Evolutionary conservation across 2,329 filamentous ascomycete genomes (phyloP).

Genomic region (Hypoxylon sp.): DNA sequence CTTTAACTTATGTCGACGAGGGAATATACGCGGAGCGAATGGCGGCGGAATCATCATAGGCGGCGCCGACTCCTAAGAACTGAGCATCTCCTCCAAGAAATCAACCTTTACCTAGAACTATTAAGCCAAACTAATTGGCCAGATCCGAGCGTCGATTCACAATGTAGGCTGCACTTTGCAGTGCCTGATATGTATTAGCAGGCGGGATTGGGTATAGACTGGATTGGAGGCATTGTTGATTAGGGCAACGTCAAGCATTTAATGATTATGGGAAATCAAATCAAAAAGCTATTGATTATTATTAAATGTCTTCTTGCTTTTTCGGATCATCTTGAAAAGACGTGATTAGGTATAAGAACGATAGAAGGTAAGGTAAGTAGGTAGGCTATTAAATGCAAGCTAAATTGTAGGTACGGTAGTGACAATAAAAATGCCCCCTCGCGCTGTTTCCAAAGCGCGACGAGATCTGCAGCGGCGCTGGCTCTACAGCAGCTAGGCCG

Average conservation of each 20-base stretch:
- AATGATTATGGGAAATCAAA: not conserved
- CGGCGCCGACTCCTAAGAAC: constrained; percentile 17
- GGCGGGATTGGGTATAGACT: not conserved
- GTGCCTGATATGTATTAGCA: not conserved
- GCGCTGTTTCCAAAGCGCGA: not conserved
- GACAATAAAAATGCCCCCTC: not conserved
- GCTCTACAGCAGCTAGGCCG: not conserved
- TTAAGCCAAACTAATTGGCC: constrained; percentile 3
- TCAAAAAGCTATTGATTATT: no score
- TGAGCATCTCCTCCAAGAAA: constrained; percentile 25
- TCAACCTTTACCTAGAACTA: constrained; percentile 20
- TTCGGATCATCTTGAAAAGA: no score
- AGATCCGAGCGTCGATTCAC: not conserved
- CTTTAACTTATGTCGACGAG: constrained; percentile 30
- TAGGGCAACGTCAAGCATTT: not conserved
- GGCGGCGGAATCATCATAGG: constrained; percentile 23
- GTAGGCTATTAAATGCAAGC: no score
- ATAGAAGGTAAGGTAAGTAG: no score
- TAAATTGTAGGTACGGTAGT: no score
- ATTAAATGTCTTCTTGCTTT: no score
- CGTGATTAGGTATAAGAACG: no score
- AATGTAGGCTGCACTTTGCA: constrained; percentile 8
- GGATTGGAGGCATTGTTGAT: not conserved
- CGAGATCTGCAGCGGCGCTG: not conserved
- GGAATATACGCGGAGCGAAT: constrained; percentile 27